Evolutionary conservation across 805 yeast species (phyloP).

Genomic region (Hagleromyces aurorensis): DNA sequence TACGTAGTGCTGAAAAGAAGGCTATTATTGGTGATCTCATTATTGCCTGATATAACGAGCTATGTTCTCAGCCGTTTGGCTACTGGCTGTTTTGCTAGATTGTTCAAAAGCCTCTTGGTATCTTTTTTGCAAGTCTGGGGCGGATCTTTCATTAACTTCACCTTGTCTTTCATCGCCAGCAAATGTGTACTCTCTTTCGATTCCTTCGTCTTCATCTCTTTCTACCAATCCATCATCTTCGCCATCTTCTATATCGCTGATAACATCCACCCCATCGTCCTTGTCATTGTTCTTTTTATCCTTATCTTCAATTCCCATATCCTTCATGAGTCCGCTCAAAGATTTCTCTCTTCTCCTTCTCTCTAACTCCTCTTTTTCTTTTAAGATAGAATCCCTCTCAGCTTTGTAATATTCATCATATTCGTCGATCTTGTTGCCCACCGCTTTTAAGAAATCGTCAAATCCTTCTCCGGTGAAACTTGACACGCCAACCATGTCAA

Average conservation of each 20-base stretch:
- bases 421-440: conserved; percentile 81
- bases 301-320: conserved; percentile 57
- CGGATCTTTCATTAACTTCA: conserved; percentile 42
- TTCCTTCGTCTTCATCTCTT: conserved; percentile 44
- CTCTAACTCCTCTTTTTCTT: conserved; percentile 71
- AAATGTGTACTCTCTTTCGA: conserved; percentile 63
- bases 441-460: conserved; percentile 79
- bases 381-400: conserved; percentile 75
- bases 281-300: conserved; percentile 23
- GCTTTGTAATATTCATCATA: conserved; percentile 73
- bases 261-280: conserved; percentile 48
- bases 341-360: conserved; percentile 63
- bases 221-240: conserved; percentile 37
- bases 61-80: conserved; percentile 63
- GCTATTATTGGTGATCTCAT: too few relatives aligned
- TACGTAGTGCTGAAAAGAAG: neutral
- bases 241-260: conserved; percentile 37
- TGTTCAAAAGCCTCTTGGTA: conserved; percentile 67
- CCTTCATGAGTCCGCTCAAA: conserved; percentile 71
- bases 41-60: conserved; percentile 52
- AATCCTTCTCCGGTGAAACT: conserved; percentile 92
- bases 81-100: conserved; percentile 52
- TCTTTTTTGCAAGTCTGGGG: conserved; percentile 49
- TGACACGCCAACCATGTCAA: conserved; percentile 90
- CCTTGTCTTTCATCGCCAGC: conserved; percentile 56